These are phyloP conservation scores for Aphanomyces euteiches DNA, from an alignment of 352 stramenopile genomes.

Conservation along the genomic window DNA sequence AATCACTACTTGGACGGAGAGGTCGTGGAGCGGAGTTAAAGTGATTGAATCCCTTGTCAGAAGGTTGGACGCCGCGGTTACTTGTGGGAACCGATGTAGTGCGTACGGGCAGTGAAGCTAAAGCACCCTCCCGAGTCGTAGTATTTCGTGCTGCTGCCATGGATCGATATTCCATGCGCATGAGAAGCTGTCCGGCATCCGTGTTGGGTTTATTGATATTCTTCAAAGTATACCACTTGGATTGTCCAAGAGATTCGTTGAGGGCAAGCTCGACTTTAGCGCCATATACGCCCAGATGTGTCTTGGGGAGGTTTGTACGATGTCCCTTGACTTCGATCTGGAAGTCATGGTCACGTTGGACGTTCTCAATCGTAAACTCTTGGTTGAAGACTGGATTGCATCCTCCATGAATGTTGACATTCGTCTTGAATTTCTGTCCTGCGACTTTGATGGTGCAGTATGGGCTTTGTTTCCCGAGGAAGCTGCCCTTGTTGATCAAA, in stretches of 20 bases:
- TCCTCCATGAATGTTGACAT: slow-evolving; percentile 16
- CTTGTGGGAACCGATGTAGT: not conserved
- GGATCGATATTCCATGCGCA: slow-evolving; percentile 7
- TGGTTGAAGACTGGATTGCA: not conserved
- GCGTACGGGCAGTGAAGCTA: not conserved
- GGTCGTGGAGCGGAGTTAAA: not conserved
- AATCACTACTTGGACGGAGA: not conserved
- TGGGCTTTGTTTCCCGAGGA: slow-evolving; percentile 12
- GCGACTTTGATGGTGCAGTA: slow-evolving; percentile 29
- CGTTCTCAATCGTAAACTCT: slow-evolving; percentile 1
- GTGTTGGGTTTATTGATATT: not conserved
- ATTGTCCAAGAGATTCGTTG: not conserved
- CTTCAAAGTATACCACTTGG: slow-evolving; percentile 8
- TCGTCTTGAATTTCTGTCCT: slow-evolving; percentile 23
- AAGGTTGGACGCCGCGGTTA: not conserved
- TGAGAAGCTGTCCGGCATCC: not conserved
- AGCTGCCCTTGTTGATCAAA: slow-evolving; percentile 2
- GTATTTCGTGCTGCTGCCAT: not conserved
- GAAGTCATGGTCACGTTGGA: slow-evolving; percentile 6
- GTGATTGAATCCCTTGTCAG: not conserved
- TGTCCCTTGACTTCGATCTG: slow-evolving; percentile 27
- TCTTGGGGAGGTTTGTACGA: slow-evolving; percentile 19
- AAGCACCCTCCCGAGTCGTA: not conserved
- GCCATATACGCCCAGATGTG: slow-evolving; percentile 14
- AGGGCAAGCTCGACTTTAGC: not conserved